These are phyloP conservation scores for Pinus albicaulis DNA, from an alignment of 75 land plant genomes.

Conservation along the genomic window DNA sequence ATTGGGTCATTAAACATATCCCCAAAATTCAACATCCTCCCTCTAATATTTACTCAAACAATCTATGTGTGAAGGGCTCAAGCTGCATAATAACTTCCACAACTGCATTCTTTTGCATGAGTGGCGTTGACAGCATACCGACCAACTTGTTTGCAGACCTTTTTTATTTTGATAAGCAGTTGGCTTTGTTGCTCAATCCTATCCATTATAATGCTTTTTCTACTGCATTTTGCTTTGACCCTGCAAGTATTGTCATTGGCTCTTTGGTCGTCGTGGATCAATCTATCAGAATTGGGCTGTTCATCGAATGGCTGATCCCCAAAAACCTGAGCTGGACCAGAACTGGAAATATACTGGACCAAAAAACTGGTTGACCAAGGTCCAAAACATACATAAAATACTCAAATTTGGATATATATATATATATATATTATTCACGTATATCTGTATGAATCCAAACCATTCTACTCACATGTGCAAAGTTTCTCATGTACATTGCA, in stretches of 20 bases:
- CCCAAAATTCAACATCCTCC: background rate
- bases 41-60: background rate
- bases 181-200: background rate
- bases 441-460: too few relatives aligned
- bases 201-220: background rate
- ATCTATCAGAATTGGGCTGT: too few relatives aligned
- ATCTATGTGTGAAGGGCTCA: background rate
- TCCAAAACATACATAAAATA: too few relatives aligned
- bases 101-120: background rate
- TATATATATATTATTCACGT: too few relatives aligned
- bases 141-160: background rate
- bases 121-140: background rate
- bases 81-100: background rate
- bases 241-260: background rate
- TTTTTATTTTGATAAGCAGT: background rate
- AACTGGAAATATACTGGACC: too few relatives aligned
- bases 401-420: too few relatives aligned
- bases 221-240: background rate
- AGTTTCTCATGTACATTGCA: too few relatives aligned
- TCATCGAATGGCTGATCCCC: too few relatives aligned
- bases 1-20: background rate
- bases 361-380: too few relatives aligned
- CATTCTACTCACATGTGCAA: too few relatives aligned
- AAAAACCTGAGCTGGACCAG: too few relatives aligned
- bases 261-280: background rate